Evolutionary conservation across 257 asterid genomes (phyloP).

Genomic region (Thymus quinquecostatus): DNA sequence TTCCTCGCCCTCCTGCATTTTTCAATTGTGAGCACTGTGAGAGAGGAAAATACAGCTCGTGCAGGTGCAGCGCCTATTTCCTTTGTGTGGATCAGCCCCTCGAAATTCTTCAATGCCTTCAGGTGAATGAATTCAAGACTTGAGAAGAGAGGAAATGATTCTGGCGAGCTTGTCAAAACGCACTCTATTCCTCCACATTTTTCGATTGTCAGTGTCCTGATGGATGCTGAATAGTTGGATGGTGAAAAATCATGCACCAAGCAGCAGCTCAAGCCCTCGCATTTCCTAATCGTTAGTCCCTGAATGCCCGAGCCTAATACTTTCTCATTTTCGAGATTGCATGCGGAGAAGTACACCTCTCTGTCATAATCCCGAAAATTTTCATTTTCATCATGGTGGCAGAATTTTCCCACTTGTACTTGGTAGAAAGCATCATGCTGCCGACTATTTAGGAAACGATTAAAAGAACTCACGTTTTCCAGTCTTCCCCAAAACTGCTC

Average conservation of each 20-base stretch:
- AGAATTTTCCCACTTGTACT: neutral
- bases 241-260: slow-evolving; percentile 1
- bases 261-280: slow-evolving; percentile 14
- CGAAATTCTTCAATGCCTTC: neutral
- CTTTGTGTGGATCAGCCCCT: neutral
- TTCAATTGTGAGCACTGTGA: neutral
- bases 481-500: slow-evolving; percentile 10
- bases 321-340: too few species aligned
- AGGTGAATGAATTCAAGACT: neutral
- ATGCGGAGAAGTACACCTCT: neutral
- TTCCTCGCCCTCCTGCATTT: neutral
- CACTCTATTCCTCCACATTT: neutral
- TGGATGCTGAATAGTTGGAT: too few species aligned
- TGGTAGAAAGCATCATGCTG: too few species aligned
- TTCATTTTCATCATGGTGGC: too few species aligned
- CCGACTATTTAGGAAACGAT: neutral
- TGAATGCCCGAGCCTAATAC: neutral
- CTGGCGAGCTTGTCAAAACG: neutral
- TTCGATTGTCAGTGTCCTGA: neutral
- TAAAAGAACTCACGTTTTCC: neutral
- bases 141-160: neutral
- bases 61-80: neutral
- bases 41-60: neutral
- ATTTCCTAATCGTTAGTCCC: neutral
- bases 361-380: neutral